A percentile compares a stretch with the other conserved stretches of the same genome.
These are phyloP conservation scores for Zizania latifolia DNA, from an alignment of 176 grass and related monocot species.

Conservation along the genomic window DNA sequence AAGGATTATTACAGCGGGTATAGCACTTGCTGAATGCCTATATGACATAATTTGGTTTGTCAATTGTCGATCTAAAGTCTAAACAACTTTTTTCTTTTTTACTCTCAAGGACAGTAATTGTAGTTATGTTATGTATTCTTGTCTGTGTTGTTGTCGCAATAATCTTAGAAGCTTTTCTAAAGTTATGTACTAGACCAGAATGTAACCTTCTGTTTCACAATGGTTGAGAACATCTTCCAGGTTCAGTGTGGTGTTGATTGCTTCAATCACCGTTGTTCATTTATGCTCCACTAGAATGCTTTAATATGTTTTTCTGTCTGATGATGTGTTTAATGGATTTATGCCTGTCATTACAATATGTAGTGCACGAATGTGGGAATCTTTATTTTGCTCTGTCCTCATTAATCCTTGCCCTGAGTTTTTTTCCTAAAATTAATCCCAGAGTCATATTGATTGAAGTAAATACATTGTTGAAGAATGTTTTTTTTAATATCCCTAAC, in stretches of 20 bases:
- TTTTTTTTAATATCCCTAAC: constrained; percentile 52
- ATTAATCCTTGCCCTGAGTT: constrained; percentile 22
- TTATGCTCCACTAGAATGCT: not conserved
- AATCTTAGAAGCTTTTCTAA: not conserved
- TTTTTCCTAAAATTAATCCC: constrained; percentile 47
- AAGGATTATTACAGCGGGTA: constrained; percentile 85
- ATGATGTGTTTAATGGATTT: not conserved
- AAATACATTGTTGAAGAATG: constrained; percentile 57
- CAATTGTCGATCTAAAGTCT: not conserved
- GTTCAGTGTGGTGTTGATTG: not conserved
- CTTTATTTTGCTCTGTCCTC: not conserved
- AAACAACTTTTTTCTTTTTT: not conserved
- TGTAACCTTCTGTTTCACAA: not conserved
- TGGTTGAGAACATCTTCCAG: not conserved
- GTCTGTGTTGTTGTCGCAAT: not conserved
- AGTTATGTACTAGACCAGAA: not conserved
- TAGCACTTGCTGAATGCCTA: constrained; percentile 25
- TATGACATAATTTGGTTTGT: not conserved
- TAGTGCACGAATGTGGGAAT: not conserved
- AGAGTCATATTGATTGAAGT: constrained; percentile 67
- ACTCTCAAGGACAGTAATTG: not conserved
- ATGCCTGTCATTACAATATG: not conserved
- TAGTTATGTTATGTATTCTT: not conserved
- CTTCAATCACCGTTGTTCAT: not conserved
- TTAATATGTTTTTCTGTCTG: not conserved